phyloP scores from a whole-genome alignment of 108 stramenopile species.

The Pseudonitzschia multiseries region DNA sequence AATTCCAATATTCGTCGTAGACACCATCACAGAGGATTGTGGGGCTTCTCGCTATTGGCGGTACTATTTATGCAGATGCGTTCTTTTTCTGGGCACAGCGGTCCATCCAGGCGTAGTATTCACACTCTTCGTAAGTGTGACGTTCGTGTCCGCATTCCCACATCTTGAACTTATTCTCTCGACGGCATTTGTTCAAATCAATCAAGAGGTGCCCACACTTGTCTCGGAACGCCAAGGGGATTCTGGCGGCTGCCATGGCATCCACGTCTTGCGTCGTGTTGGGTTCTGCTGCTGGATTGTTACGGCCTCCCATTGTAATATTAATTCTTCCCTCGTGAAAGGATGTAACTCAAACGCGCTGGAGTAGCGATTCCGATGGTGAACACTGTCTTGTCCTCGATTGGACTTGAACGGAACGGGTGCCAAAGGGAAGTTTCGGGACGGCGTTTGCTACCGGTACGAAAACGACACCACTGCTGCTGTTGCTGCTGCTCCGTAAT shows the following conservation, averaged over 20 bases:
- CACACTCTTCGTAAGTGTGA: conserved; percentile 94
- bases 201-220: conserved; percentile 93
- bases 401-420: not conserved
- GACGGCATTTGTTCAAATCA: conserved; percentile 87
- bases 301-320: conserved; percentile 16
- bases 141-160: conserved; percentile 89
- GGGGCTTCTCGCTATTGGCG: not conserved
- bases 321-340: not conserved
- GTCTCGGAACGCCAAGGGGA: conserved; percentile 93
- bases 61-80: not conserved
- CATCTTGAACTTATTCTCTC: conserved; percentile 80
- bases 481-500: too few relatives aligned
- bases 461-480: too few relatives aligned
- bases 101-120: conserved; percentile 89
- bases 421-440: too few relatives aligned
- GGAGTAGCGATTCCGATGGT: conserved; percentile 11
- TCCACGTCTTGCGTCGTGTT: conserved; percentile 73
- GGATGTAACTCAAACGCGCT: conserved; percentile 94
- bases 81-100: conserved; percentile 70
- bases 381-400: not conserved
- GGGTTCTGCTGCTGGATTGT: conserved; percentile 72
- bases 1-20: not conserved
- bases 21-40: not conserved
- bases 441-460: too few relatives aligned
- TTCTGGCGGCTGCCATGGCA: conserved; percentile 74